A percentile compares a stretch with the other conserved stretches of the same genome.
Conservation (phyloP, 2,329 filamentous ascomycete species). For the Ophiostoma pallidulum region DNA sequence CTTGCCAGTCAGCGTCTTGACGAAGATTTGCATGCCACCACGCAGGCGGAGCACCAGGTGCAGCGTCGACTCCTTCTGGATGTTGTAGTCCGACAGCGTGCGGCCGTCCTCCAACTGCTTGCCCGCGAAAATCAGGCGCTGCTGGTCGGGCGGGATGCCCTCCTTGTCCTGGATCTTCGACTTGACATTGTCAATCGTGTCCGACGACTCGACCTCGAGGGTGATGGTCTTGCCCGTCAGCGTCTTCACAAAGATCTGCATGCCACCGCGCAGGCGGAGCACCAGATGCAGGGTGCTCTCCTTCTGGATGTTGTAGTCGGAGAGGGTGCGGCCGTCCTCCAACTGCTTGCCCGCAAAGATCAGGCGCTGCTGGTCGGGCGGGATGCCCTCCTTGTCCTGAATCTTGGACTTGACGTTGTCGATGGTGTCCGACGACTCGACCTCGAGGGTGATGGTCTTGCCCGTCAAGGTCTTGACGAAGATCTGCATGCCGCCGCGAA, state of each 20-base stretch:
- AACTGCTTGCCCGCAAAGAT: slow-evolving; percentile 97
- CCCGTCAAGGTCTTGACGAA: slow-evolving; percentile 83
- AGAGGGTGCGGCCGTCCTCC: slow-evolving; percentile 83
- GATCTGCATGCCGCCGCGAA: slow-evolving; percentile 57
- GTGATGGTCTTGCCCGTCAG: slow-evolving; percentile 92
- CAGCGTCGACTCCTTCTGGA: slow-evolving; percentile 81
- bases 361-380: slow-evolving; percentile 88
- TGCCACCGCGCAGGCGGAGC: slow-evolving; percentile 79
- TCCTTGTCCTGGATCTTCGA: slow-evolving; percentile 89
- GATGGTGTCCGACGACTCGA: slow-evolving; percentile 82
- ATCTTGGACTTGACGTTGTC: slow-evolving; percentile 98
- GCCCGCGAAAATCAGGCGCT: slow-evolving; percentile 85
- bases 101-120: slow-evolving; percentile 92
- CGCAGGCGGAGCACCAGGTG: slow-evolving; percentile 73
- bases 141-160: slow-evolving; percentile 89
- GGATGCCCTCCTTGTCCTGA: slow-evolving; percentile 95
- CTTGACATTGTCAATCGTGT: slow-evolving; percentile 94
- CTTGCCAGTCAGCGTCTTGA: slow-evolving; percentile 62
- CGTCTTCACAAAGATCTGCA: slow-evolving; percentile 85
- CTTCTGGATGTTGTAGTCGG: slow-evolving; percentile 95
- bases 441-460: slow-evolving; percentile 89
- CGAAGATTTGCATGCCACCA: slow-evolving; percentile 71
- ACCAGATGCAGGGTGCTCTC: slow-evolving; percentile 79
- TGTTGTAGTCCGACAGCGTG: slow-evolving; percentile 91
- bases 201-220: slow-evolving; percentile 76